Base-by-base conservation (phyloP, 495 filamentous ascomycete species). In the Platismatia glauca region DNA sequence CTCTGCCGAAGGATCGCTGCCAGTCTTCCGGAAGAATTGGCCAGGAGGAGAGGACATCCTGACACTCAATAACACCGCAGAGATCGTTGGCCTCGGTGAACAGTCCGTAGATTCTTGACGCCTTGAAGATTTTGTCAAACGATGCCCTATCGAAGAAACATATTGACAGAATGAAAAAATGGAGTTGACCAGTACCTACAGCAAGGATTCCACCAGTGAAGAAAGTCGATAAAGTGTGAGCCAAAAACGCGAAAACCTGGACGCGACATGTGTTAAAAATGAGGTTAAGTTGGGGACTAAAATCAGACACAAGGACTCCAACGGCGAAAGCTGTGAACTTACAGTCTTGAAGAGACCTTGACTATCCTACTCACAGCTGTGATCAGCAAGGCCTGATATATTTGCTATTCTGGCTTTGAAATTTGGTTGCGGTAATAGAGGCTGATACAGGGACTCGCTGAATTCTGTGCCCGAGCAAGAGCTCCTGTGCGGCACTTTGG, bases 181-280 rank as follows among this genome's bases (percentile, higher is more conserved):
- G 0, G 16, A 29, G 2, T 52, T 31, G 4, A 52, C 5, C 3
- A 27, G 5, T 52, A 16, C 0, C 27, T 0, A 52, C 48, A 0
- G 27, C 1, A 1, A 52, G 5, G 5, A 13, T 31, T 52, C 6
- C 22, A 27, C 44, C 13, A 4, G 7, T 13, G 16, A 27, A 22
- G 44, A 3, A 46, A 24, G 7, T 7, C 1, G n/a, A 46, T 24
- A 46, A 50, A 11, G 4, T 50, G 9, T 50, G 9, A 50, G 11
- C 29, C 24, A 31, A 27, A 33, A 34, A 53, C 50, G 50, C 50
- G 50, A 33, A 53, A 20, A 27, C 29, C 50, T 53, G 16, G 22
- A 53, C 50, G 50, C 50, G 50, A 53, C 50, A 18, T 53, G 50
- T 53, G 50, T 53, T 53, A 53, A 20, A 13, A 53, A 33, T 33